A percentile compares a stretch with the other conserved stretches of the same genome.
phyloP scores from a whole-genome alignment of 1,284 basidiomycete species.

The Trichosporon sp. region DNA sequence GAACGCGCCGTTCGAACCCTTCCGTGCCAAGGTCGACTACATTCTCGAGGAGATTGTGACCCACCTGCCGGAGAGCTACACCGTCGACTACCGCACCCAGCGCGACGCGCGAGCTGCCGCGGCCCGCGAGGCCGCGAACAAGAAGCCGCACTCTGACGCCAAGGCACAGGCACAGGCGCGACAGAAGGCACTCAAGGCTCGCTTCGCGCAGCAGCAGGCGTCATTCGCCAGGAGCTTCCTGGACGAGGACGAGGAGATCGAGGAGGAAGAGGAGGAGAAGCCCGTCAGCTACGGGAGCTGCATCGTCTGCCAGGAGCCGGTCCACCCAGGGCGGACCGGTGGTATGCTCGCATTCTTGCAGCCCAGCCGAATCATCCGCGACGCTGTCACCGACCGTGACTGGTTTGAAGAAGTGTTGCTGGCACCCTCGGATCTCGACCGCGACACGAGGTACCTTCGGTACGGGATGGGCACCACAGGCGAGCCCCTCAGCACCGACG shows the following conservation, averaged over 20 bases:
- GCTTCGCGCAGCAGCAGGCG: constrained; percentile 87
- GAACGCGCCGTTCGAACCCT: constrained; percentile 66
- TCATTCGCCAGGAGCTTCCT: constrained; percentile 57
- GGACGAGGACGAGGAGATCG: constrained; percentile 58
- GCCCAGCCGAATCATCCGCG: constrained; percentile 77
- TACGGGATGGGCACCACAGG: constrained; percentile 32
- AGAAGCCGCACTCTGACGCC: constrained; percentile 51
- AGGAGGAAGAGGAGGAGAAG: constrained; percentile 53
- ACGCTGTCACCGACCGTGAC: constrained; percentile 65
- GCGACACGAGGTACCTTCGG: constrained; percentile 41
- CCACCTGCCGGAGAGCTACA: constrained; percentile 46
- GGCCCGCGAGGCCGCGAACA: constrained; percentile 50
- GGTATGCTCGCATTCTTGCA: constrained; percentile 88
- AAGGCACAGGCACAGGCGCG: constrained; percentile 49
- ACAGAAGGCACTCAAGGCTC: constrained; percentile 82
- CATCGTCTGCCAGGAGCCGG: constrained; percentile 95
- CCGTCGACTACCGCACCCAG: constrained; percentile 52
- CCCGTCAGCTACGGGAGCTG: constrained; percentile 73
- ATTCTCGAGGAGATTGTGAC: constrained; percentile 64
- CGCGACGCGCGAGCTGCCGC: constrained; percentile 30
- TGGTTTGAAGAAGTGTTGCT: constrained; percentile 72
- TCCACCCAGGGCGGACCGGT: constrained; percentile 69
- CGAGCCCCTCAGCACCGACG: constrained; percentile 49
- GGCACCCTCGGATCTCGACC: constrained; percentile 65
- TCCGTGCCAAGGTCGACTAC: constrained; percentile 67